Base-by-base conservation (phyloP, 2,329 filamentous ascomycete species). In the Stachybotrys chlorohalonatus region DNA sequence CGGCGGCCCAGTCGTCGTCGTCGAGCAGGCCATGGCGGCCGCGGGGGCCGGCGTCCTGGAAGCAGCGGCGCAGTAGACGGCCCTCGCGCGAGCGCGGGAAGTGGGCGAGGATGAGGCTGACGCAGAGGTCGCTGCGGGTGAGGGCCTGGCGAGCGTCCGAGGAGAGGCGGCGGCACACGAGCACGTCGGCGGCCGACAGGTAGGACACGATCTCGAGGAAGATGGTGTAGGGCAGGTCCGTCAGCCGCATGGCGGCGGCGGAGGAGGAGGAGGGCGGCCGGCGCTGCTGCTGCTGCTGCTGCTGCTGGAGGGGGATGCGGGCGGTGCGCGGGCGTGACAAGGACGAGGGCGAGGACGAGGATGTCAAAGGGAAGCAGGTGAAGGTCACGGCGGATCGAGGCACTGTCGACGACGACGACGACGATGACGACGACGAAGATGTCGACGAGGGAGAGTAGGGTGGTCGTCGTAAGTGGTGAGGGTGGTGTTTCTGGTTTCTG, bases 51-150 rank as follows among this genome's bases (percentile, higher is more conserved):
- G 49, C 53, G 17, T 47, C 52, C 16, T 51, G 17, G 54, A 60
- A 24, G 56, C 63, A 45, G n/a, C 53, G 3, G 46, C 63, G 54
- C 51, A 67, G 58, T n/a, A 69, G 59, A n/a, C 79, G 74, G 47
- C 78, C 67, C 65, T 86, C 83, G 46, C 73, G 71, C 32, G 76
- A 77, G 31, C 73, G 70, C 5, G 82, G 77, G 56, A 82, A 85
- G 55, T 77, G 74, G 59, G 66, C 67, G 47, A 73, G 72, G 55
- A 85, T 66, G 16, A 83, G 69, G 42, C 71, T 70, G 54, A 73
- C 68, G 52, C 75, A 75, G 55, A 78, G 68, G 46, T 71, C 68
- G 13, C 72, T 67, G 53, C 76, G 73, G 48, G 73, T 72, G 59
- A 86, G 83, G 8, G 76, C 75, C 13, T 65, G 62, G 42, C 73